Conservation (phyloP, 352 stramenopile species). For the Hyaloperonospora arabidopsidis region DNA sequence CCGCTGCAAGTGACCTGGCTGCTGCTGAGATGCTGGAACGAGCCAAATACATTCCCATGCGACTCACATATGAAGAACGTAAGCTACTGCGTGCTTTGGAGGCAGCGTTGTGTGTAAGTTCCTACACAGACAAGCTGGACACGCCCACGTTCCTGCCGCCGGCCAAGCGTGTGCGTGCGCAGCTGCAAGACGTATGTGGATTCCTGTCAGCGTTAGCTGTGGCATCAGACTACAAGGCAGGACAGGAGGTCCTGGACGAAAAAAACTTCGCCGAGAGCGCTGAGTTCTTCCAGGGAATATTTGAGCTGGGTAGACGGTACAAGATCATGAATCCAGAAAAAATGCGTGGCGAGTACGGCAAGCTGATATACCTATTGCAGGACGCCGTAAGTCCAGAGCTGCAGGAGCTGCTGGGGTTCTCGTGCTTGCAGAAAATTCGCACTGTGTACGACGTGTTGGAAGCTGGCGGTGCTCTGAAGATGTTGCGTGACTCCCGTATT, state of each 20-base stretch:
- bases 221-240: constrained; percentile 81
- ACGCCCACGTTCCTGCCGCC: constrained; percentile 48
- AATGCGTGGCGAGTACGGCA: constrained; percentile 94
- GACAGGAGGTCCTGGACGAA: constrained; percentile 81
- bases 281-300: constrained; percentile 86
- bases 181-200: constrained; percentile 88
- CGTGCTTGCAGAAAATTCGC: constrained; percentile 69
- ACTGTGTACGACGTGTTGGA: constrained; percentile 89
- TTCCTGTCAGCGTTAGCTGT: constrained; percentile 90
- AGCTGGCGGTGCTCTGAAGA: constrained; percentile 47
- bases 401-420: constrained; percentile 82
- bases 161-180: constrained; percentile 77
- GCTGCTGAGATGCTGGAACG: constrained; percentile 74
- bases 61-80: constrained; percentile 91
- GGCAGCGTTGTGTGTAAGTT: constrained; percentile 87
- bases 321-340: constrained; percentile 99
- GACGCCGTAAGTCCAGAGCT: constrained; percentile 83
- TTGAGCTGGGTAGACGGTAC: constrained; percentile 92
- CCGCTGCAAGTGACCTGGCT: constrained; percentile 10
- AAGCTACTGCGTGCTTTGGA: constrained; percentile 92
- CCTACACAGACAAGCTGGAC: constrained; percentile 93
- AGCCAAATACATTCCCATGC: constrained; percentile 94
- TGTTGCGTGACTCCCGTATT: constrained; percentile 86
- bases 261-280: constrained; percentile 87
- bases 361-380: constrained; percentile 92